Evolutionary conservation across 306 rosid species (phyloP).

Genomic region (Begonia peltatifolia): DNA sequence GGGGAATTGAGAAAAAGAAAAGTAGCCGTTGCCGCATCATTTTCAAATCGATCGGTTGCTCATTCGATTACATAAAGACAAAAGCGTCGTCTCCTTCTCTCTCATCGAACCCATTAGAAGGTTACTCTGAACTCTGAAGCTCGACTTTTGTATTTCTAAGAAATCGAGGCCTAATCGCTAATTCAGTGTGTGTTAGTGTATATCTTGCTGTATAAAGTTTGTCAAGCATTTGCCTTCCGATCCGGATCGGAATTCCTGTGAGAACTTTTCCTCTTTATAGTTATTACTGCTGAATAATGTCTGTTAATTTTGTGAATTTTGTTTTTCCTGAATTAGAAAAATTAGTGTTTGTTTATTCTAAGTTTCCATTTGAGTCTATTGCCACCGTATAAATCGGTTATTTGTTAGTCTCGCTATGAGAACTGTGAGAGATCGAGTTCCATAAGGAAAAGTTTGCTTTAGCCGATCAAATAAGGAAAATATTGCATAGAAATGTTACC

Average conservation of each 20-base stretch:
- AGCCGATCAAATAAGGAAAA: background rate
- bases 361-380: background rate
- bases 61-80: conserved; percentile 14
- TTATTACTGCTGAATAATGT: background rate
- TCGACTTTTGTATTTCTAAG: background rate
- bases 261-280: background rate
- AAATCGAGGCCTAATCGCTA: background rate
- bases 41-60: conserved; percentile 34
- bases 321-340: background rate
- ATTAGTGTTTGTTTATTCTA: background rate
- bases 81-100: conserved; percentile 2
- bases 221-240: background rate
- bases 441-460: background rate
- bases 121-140: background rate
- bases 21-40: conserved; percentile 70
- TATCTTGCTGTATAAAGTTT: background rate
- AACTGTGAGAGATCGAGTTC: background rate
- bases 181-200: background rate
- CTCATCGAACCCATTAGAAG: background rate
- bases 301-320: background rate
- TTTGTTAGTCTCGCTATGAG: background rate
- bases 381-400: background rate
- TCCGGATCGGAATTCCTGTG: conserved; percentile 3
- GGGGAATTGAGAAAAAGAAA: conserved; percentile 11
- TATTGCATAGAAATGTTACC: too few relatives aligned